Percentiles rank a stretch among this genome's conserved stretches.
Evolutionary conservation across 331 rosid species (phyloP).

Genomic region (Rhamnella rubrinervis): DNA sequence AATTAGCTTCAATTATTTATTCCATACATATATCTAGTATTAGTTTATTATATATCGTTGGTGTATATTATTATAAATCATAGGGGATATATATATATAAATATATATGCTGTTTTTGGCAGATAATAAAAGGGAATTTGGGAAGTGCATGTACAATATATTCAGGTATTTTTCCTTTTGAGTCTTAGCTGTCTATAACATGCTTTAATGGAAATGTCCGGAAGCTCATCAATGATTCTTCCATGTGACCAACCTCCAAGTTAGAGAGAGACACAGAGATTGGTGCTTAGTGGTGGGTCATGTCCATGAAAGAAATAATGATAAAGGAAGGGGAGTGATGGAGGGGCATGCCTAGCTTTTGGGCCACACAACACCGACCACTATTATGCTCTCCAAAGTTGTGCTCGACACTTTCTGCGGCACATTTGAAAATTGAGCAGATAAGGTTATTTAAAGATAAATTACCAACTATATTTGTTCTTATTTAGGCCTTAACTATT

Average conservation of each 20-base stretch:
- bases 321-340: constrained; percentile 14
- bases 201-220: constrained; percentile 63
- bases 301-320: constrained; percentile 34
- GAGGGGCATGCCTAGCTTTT: constrained; percentile 28
- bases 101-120: background rate
- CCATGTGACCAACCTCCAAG: constrained; percentile 48
- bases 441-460: constrained; percentile 3
- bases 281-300: constrained; percentile 42
- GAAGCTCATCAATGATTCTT: constrained; percentile 66
- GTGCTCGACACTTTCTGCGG: background rate
- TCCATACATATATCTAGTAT: constrained; percentile 4
- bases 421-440: constrained; percentile 28
- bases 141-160: constrained; percentile 12
- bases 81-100: background rate
- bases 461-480: background rate
- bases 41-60: no score
- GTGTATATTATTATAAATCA: no score
- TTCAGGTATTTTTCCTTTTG: constrained; percentile 42
- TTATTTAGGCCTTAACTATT: background rate
- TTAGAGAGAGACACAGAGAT: constrained; percentile 19
- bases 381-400: constrained; percentile 7
- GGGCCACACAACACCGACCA: constrained; percentile 61
- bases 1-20: constrained; percentile 5
- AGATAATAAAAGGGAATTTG: constrained; percentile 23
- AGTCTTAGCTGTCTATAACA: constrained; percentile 54